Base-by-base conservation (phyloP, 2,329 filamentous ascomycete species). In the Ploettnerulaceae sp. region DNA sequence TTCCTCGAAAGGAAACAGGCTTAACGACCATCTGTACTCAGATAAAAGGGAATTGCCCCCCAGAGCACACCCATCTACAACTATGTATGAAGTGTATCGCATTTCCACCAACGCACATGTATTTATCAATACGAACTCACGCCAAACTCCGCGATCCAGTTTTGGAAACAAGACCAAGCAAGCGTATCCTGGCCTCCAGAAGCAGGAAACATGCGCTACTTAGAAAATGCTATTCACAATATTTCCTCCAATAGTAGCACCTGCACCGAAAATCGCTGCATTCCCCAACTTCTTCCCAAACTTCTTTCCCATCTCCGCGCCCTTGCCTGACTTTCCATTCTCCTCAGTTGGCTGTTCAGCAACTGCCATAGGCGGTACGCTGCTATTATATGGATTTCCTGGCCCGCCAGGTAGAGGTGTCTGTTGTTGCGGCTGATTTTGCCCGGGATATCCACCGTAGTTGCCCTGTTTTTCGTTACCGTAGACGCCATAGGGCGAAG, bases 221-320 rank as follows among this genome's bases (percentile, higher is more conserved):
- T 81, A 95, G 67, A 95, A 93, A 59, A 95, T 94, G 54, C 84
- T 81, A 68, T 94, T 93, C 57, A 95, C 89, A 63, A 95, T 81
- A 64, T 95, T 93, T 57, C 84, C 80, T 63, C 90, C 90, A 54
- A 95, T 84, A 1, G 88, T 93, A 38, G 91, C 90, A 67, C 91
- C 90, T 37, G 91, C 91, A 66, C 91, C 91, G 61, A 95, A 95
- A 57, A 96, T 89, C 21, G 89, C 89, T 34, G 77, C 75, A 59
- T 82, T 82, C 5, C 91, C 91, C 62, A 91, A 67, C 75, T 96
- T 97, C 79, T 94, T 95, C 57, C 91, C 90, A 68, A 96, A 86
- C 71, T 96, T 96, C 81, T 95, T 95, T 46, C 88, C 89, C 46
- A 82, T 78, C 67, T 88, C 76, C 7, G 70, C 72, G 33, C 71